A percentile compares a stretch with the other conserved stretches of the same genome.
phyloP scores from a whole-genome alignment of 129 eudicot genomes.

The Erigeron canadensis region DNA sequence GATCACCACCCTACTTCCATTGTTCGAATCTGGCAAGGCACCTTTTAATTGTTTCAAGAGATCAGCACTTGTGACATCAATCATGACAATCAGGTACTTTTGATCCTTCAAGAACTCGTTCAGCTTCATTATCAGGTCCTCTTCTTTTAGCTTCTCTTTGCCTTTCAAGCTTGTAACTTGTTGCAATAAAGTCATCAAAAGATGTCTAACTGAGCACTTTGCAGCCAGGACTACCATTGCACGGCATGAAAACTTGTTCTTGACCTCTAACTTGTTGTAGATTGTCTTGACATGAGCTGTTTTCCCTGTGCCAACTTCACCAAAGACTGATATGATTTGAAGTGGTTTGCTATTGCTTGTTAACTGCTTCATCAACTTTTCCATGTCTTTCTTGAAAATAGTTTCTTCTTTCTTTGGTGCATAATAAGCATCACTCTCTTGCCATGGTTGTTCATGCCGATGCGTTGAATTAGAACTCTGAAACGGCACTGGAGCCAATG shows the following conservation, averaged over 20 bases:
- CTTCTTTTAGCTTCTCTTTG: slow-evolving; percentile 16
- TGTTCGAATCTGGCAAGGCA: slow-evolving; percentile 27
- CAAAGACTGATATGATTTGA: slow-evolving; percentile 34
- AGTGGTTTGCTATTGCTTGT: slow-evolving; percentile 26
- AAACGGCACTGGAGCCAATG: slow-evolving; percentile 8
- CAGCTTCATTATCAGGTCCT: slow-evolving; percentile 12
- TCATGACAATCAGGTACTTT: slow-evolving; percentile 36
- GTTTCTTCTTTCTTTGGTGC: slow-evolving; percentile 27
- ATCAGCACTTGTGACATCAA: slow-evolving; percentile 28
- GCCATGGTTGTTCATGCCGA: slow-evolving; percentile 26
- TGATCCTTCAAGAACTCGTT: slow-evolving; percentile 11
- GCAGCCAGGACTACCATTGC: slow-evolving; percentile 28
- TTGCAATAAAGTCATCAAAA: slow-evolving; percentile 29
- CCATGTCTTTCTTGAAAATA: slow-evolving; percentile 32
- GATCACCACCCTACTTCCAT: slow-evolving; percentile 46
- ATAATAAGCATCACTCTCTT: slow-evolving; percentile 23
- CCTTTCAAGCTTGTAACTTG: slow-evolving; percentile 1
- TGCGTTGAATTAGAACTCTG: slow-evolving; percentile 7
- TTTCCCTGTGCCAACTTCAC: slow-evolving; percentile 42
- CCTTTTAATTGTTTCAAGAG: slow-evolving; percentile 21
- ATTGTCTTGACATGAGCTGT: slow-evolving; percentile 35
- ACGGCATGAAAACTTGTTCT: slow-evolving; percentile 28
- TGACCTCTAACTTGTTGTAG: slow-evolving; percentile 28
- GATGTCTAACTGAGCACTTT: slow-evolving; percentile 18
- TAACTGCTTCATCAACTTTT: slow-evolving; percentile 30